phyloP scores from a whole-genome alignment of 2,329 filamentous ascomycete species.

The Cladosporium sp. region DNA sequence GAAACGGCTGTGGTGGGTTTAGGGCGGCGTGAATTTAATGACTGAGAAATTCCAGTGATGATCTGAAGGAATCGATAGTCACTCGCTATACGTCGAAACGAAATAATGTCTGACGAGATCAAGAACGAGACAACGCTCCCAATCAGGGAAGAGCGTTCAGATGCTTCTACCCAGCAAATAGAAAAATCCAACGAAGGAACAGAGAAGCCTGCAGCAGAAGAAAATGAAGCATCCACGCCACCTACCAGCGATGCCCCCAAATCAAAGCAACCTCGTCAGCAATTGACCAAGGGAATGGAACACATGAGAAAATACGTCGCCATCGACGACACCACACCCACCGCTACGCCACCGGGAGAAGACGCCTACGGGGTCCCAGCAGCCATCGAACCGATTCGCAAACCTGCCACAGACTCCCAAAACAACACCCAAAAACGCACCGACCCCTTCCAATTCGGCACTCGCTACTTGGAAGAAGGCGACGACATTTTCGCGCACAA shows the following conservation, averaged over 20 bases:
- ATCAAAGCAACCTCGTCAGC: conserved; percentile 34
- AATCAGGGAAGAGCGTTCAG: neutral
- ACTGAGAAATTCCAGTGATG: too few relatives aligned
- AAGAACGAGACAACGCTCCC: neutral
- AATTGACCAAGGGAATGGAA: conserved; percentile 49
- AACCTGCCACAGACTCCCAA: conserved; percentile 57
- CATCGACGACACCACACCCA: conserved; percentile 26
- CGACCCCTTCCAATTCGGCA: conserved; percentile 95
- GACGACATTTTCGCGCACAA: conserved; percentile 97
- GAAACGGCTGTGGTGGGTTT: conserved; percentile 3
- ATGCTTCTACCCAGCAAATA: too few relatives aligned
- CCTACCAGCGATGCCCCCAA: too few relatives aligned
- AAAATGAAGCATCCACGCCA: too few relatives aligned
- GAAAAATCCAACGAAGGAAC: too few relatives aligned
- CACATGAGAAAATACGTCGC: conserved; percentile 49
- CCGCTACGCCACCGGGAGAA: conserved; percentile 29
- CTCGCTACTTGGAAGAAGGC: conserved; percentile 72
- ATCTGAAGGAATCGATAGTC: too few relatives aligned
- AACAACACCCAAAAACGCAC: conserved; percentile 74
- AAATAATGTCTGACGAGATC: too few relatives aligned
- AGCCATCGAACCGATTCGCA: conserved; percentile 41
- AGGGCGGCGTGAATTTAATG: too few relatives aligned
- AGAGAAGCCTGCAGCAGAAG: too few relatives aligned
- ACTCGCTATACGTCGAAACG: too few relatives aligned
- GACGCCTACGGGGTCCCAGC: conserved; percentile 49